Conservation (phyloP, 345 rosid genomes). For the Trapa bicornis region DNA sequence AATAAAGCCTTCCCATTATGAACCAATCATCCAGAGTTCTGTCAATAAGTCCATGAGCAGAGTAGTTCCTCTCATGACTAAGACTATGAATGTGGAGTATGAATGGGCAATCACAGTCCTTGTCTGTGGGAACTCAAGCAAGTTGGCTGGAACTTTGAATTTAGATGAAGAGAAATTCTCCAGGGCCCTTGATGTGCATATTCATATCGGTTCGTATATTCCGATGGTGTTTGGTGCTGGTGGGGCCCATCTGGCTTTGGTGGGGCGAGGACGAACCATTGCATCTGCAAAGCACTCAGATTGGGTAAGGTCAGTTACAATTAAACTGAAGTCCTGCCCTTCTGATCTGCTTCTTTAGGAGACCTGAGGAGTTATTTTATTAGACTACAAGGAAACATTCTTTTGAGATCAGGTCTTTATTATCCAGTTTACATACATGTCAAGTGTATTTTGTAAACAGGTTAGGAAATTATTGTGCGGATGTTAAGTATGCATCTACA, state of each 20-base stretch:
- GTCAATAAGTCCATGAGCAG: conserved; percentile 35
- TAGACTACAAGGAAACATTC: background rate
- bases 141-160: conserved; percentile 15
- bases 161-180: conserved; percentile 13
- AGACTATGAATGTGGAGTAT: conserved; percentile 27
- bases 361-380: background rate
- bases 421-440: no score
- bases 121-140: conserved; percentile 43
- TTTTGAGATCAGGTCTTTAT: background rate
- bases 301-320: conserved; percentile 55
- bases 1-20: conserved; percentile 19
- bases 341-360: background rate
- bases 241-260: conserved; percentile 68
- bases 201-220: conserved; percentile 47
- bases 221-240: conserved; percentile 41
- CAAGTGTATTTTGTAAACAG: no score
- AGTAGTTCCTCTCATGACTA: conserved; percentile 28
- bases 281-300: conserved; percentile 73
- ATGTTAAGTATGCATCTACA: no score
- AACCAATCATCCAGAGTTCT: conserved; percentile 24
- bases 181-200: conserved; percentile 36
- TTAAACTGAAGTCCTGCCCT: background rate
- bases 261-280: conserved; percentile 53
- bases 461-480: no score
- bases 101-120: conserved; percentile 74